Evolutionary conservation across 768 basidiomycete species (phyloP), one percentile per base, ranked within the genome.

Genomic region (Lepiota venenata): DNA sequence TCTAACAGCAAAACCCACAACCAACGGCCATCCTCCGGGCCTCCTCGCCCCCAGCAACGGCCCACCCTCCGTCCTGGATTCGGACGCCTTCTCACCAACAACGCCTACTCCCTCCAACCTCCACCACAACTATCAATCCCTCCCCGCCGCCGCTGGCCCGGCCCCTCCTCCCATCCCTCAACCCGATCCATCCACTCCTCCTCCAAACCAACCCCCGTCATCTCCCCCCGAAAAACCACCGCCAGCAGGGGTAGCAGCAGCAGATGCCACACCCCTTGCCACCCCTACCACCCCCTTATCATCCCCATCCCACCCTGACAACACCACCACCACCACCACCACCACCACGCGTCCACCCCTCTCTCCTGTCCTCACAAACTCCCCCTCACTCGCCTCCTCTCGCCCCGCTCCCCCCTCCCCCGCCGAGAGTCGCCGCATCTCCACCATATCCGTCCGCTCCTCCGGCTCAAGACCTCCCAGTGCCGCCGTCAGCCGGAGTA

Each of bases 101-200:
- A 64, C 65, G 1, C 63, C 65, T 42, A 64, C 65, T n/a, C 60
- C 62, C 12, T 57, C 64, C 22, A 56, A 61, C 41, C 32, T 67
- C 61, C 51, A 65, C 56, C 44, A 57, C 52, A 56, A 63, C 49
- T 11, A 58, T 58, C 7, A 59, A 59, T 7, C 56, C 58, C 43
- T 60, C 60, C 44, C 59, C 41, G 38, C 59, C 41, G 38, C 43
- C 58, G 45, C 45, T n/a, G 47, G 48, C 14, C 45, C 53, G n/a
- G 35, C 53, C 7, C 20, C 35, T 16, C 6, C 44, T 22, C 45
- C 44, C 32, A 22, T 27, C 15, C 44, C 22, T 2, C 15, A 35
- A 36, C 45, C 18, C 18, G 37, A 2, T 25, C 29, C 14, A 11
- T 25, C 25, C 25, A 2, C 25, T 5, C 25, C 3, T 25, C 25